Percentiles rank a stretch among this genome's conserved stretches.
Conservation (phyloP, 2,329 filamentous ascomycete genomes). For the Diplodia seriata region DNA sequence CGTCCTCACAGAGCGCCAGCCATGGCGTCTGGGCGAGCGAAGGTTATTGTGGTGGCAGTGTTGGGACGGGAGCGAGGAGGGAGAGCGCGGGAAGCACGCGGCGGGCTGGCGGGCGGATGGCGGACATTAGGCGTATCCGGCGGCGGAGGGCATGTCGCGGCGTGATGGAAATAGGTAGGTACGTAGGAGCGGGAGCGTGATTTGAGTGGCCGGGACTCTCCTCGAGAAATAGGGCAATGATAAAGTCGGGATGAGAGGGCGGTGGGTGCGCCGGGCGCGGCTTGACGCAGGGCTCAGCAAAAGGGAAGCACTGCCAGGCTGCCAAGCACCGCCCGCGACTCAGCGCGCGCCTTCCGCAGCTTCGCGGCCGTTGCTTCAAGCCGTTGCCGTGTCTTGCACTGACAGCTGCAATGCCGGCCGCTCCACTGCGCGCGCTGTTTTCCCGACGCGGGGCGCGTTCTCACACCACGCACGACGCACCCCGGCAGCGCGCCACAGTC, state of each 20-base stretch:
- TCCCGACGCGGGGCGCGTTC: not conserved
- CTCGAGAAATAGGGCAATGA: conserved; percentile 10
- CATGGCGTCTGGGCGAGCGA: conserved; percentile 3
- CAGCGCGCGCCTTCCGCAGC: conserved; percentile 7
- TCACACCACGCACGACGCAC: conserved; percentile 17
- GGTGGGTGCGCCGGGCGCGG: conserved; percentile 27
- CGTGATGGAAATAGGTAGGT: conserved; percentile 11
- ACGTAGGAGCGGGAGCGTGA: conserved; percentile 6
- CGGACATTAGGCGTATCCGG: conserved; percentile 22
- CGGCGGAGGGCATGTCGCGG: conserved; percentile 11
- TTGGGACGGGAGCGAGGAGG: not conserved
- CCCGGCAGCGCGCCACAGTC: not conserved
- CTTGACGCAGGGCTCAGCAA: conserved; percentile 20
- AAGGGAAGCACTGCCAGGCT: conserved; percentile 6
- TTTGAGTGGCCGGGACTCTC: conserved; percentile 25
- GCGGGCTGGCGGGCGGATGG: conserved; percentile 13
- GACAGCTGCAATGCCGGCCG: not conserved
- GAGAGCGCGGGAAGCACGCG: conserved; percentile 13
- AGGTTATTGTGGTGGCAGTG: conserved; percentile 6
- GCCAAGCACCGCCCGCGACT: not conserved
- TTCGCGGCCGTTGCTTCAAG: conserved; percentile 14
- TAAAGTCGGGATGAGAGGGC: conserved; percentile 21
- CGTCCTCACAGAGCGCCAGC: conserved; percentile 18
- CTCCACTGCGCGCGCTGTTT: not conserved
- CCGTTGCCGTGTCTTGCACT: not conserved